Evolutionary conservation across 805 yeast genomes (phyloP).

Genomic region (Candida silvicultrix): DNA sequence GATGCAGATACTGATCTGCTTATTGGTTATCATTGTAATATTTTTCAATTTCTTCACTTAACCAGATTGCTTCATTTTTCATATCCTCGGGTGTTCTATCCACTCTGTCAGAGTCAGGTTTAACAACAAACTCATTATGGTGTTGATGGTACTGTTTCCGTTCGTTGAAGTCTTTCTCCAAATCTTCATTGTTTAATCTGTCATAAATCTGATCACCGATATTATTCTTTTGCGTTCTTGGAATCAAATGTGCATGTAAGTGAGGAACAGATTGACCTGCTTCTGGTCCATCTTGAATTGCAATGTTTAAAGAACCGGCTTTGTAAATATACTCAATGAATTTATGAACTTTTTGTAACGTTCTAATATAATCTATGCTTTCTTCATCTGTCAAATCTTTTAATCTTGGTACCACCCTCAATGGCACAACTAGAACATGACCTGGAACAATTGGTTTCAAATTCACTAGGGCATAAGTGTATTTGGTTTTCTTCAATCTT

Average conservation of each 20-base stretch:
- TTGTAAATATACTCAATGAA: constrained; percentile 62
- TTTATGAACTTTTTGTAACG: constrained; percentile 64
- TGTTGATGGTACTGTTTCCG: constrained; percentile 22
- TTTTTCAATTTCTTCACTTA: constrained; percentile 35
- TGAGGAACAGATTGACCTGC: constrained; percentile 98
- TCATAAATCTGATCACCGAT: constrained; percentile 71
- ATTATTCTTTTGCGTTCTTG: constrained; percentile 56
- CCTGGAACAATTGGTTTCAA: constrained; percentile 91
- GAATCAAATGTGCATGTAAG: constrained; percentile 89
- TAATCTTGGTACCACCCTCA: constrained; percentile 59
- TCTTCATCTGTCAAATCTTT: constrained; percentile 71
- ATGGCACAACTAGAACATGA: constrained; percentile 84
- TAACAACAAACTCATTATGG: constrained; percentile 23
- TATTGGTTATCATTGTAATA: constrained; percentile 3
- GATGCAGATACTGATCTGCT: no score
- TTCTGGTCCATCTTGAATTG: constrained; percentile 94
- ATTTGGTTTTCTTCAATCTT: constrained; percentile 40
- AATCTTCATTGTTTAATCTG: constrained; percentile 41
- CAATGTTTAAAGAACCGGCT: constrained; percentile 82
- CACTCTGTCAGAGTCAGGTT: constrained; percentile 46
- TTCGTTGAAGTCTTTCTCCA: constrained; percentile 22
- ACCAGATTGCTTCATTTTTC: constrained; percentile 61
- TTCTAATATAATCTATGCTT: constrained; percentile 65
- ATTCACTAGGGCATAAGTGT: constrained; percentile 83
- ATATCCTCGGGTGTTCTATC: constrained; percentile 59